Percentiles rank a stretch among this genome's conserved stretches.
These are phyloP conservation scores for Talaromyces sp. DNA, from an alignment of 2,329 filamentous ascomycete genomes.

Conservation along the genomic window DNA sequence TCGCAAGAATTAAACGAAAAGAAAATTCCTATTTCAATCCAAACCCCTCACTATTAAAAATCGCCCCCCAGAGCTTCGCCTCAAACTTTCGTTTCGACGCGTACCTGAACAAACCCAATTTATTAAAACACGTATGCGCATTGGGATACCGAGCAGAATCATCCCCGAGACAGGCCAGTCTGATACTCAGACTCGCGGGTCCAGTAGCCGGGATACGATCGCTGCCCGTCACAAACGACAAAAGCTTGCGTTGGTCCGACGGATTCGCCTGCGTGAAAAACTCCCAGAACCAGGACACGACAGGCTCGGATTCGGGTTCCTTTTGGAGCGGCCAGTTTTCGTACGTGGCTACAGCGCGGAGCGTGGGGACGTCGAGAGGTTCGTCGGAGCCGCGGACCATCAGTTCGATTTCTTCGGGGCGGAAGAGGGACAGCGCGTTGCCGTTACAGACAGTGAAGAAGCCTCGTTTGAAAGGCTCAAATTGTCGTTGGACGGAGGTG, in stretches of 20 bases:
- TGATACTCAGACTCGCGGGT: constrained; percentile 71
- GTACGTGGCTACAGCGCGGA: constrained; percentile 73
- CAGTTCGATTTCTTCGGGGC: constrained; percentile 86
- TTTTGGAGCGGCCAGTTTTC: constrained; percentile 60
- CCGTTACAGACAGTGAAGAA: constrained; percentile 90
- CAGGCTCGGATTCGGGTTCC: constrained; percentile 55
- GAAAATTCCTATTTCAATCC: constrained; percentile 62
- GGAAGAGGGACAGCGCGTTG: constrained; percentile 80
- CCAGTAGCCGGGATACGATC: constrained; percentile 88
- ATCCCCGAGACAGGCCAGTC: constrained; percentile 68
- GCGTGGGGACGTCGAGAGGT: constrained; percentile 67
- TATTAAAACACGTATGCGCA: constrained; percentile 88
- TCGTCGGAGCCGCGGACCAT: constrained; percentile 82
- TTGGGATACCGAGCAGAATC: constrained; percentile 73
- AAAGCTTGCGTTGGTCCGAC: constrained; percentile 67
- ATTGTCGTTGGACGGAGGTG: constrained; percentile 70
- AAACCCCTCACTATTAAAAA: constrained; percentile 88
- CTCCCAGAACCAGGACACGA: constrained; percentile 84
- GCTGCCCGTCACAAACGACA: constrained; percentile 85
- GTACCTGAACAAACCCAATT: constrained; percentile 72
- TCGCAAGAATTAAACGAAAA: not conserved
- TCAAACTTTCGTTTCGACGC: constrained; percentile 61
- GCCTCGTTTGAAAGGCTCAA: constrained; percentile 88
- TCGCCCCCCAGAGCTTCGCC: constrained; percentile 72
- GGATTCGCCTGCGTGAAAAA: constrained; percentile 64